Base-by-base conservation (phyloP, 1,139 yeast species). In the Saccharomyces hybrid region DNA sequence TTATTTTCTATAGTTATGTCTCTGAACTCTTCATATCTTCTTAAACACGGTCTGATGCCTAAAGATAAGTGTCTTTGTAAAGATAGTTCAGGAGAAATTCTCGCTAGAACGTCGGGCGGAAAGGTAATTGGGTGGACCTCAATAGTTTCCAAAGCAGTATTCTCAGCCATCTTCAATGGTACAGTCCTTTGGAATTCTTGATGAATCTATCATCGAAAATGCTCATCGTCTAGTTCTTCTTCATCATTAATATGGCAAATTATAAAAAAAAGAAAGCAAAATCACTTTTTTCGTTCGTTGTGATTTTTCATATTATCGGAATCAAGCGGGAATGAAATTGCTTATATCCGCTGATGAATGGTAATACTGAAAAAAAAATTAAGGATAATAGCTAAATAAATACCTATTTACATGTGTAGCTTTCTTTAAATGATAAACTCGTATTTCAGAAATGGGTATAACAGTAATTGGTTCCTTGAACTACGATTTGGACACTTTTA, bases 381-480 rank as follows among this genome's bases (percentile, higher is more conserved):
- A n/a, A n/a, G n/a, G n/a, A n/a, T n/a, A n/a, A n/a, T n/a, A n/a
- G n/a, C n/a, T n/a, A n/a, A n/a, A n/a, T n/a, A n/a, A n/a, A n/a
- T n/a, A n/a, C n/a, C n/a, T n/a, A n/a, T 32, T 32, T 11, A 32
- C n/a, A 11, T n/a, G n/a, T n/a, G n/a, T n/a, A n/a, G n/a, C n/a
- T n/a, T n/a, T n/a, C n/a, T n/a, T n/a, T n/a, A n/a, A n/a, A n/a
- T n/a, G n/a, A n/a, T n/a, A n/a, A n/a, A n/a, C n/a, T n/a, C n/a
- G n/a, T n/a, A n/a, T n/a, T n/a, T n/a, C n/a, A n/a, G n/a, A n/a
- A n/a, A n/a, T n/a, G 57, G 67, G 66, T 50, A 76, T 84, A 59
- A 80, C 84, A 1, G 78, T 93, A 2, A 78, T 93, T 47, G 99
- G 99, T 0, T 91, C 98, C 0, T 73, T 93, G 60, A 93, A 93